These are phyloP conservation scores for Nemophila menziesii DNA, from an alignment of 257 asterid genomes.

Conservation along the genomic window DNA sequence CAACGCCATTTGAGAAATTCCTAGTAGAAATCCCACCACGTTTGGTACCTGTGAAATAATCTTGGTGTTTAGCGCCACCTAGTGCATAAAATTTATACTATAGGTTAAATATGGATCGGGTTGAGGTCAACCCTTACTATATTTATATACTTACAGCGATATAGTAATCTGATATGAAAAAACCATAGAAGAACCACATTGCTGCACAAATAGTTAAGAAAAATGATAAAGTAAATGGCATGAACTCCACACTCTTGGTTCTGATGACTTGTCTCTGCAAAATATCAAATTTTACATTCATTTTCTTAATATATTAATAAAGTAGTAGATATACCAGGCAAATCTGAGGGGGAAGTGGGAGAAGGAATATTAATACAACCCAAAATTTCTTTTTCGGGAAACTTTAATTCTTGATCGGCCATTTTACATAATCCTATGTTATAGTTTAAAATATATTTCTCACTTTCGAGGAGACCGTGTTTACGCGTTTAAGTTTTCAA, in stretches of 20 bases:
- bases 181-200: slow-evolving; percentile 66
- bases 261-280: slow-evolving; percentile 43
- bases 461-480: no score
- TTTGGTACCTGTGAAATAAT: slow-evolving; percentile 46
- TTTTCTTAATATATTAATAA: no score
- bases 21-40: slow-evolving; percentile 48
- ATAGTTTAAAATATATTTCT: no score
- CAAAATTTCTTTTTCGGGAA: no score
- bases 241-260: slow-evolving; percentile 60
- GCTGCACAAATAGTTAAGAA: slow-evolving; percentile 53
- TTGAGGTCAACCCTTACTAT: neutral
- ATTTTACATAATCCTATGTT: neutral
- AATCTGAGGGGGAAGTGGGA: no score
- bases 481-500: no score
- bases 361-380: no score
- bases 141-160: slow-evolving; percentile 45
- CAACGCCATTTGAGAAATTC: slow-evolving; percentile 47
- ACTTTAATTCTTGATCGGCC: no score
- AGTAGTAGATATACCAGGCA: no score
- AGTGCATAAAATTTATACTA: neutral
- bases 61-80: neutral
- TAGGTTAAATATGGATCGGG: no score
- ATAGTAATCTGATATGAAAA: slow-evolving; percentile 40
- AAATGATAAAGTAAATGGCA: slow-evolving; percentile 56
- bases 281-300: neutral